Evolutionary conservation across 345 rosid genomes (phyloP).

Genomic region (Cardiospermum halicacabum): DNA sequence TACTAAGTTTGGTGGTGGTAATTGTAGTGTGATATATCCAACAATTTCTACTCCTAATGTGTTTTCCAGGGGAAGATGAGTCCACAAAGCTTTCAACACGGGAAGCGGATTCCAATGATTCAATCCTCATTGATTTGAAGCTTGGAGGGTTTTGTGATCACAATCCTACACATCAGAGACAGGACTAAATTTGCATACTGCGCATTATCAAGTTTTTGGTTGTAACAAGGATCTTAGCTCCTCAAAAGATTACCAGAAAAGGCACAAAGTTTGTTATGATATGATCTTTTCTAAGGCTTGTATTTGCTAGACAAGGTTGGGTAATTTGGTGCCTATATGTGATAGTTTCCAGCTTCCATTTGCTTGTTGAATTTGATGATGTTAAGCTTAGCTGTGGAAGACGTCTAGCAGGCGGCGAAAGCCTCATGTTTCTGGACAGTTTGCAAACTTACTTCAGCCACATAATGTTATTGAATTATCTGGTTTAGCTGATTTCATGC

Average conservation of each 20-base stretch:
- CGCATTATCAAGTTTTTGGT: slow-evolving; percentile 66
- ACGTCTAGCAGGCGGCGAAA: slow-evolving; percentile 83
- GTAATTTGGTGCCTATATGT: slow-evolving; percentile 13
- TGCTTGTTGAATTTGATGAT: slow-evolving; percentile 82
- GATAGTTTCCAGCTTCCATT: slow-evolving; percentile 63
- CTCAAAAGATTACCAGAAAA: slow-evolving; percentile 68
- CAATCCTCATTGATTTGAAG: slow-evolving; percentile 59
- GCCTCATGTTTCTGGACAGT: slow-evolving; percentile 55
- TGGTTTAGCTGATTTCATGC: neutral
- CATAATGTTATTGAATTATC: slow-evolving; percentile 38
- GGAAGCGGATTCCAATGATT: slow-evolving; percentile 36
- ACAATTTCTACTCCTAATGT: slow-evolving; percentile 22
- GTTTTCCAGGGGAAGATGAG: slow-evolving; percentile 29
- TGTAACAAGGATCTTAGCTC: slow-evolving; percentile 74
- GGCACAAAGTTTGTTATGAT: slow-evolving; percentile 88
- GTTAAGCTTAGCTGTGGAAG: slow-evolving; percentile 87
- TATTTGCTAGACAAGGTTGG: too few relatives aligned
- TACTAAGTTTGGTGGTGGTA: slow-evolving; percentile 17
- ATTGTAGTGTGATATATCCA: slow-evolving; percentile 25
- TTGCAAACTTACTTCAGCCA: slow-evolving; percentile 38
- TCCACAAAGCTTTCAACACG: slow-evolving; percentile 41
- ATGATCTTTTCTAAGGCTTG: too few relatives aligned
- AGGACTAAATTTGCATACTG: slow-evolving; percentile 24
- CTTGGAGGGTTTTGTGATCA: slow-evolving; percentile 53
- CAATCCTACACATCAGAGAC: slow-evolving; percentile 25